Base-by-base conservation (phyloP, 345 rosid genomes). In the Geranium brycei region DNA sequence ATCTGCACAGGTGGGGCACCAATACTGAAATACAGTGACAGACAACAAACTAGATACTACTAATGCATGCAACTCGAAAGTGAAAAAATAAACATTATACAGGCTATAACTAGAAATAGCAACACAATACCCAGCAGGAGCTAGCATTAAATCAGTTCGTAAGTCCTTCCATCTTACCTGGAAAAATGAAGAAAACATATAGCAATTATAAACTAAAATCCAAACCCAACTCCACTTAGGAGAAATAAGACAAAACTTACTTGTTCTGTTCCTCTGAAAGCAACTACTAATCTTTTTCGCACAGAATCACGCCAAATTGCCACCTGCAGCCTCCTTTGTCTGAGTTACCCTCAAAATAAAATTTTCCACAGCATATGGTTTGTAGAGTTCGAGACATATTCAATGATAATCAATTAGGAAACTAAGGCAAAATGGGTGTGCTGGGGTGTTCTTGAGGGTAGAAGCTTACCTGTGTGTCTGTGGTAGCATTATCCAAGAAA, bases 261-360 rank as follows among this genome's bases (percentile, higher is more conserved):
- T 79, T 92, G 96, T 71, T 92, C 98, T 17, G 98, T 92, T 63
- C 98, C 98, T 74, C 98, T 85, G 79, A 92, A 92, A 70, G 98
- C 93, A 68, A 92, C 72, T 64, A 92, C 91, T 62, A 92, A 67
- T 76, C 91, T 82, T 78, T 71, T 86, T 72, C 89, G 75, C 62
- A 82, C 84, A 66, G 79, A 77, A 76, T 92, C 98, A 71, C 91
- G 96, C 98, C 98, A 92, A 67, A 92, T 83, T 72, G 98, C 98
- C 64, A 85, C 89, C 98, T 92, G 81, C 59, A 70, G 66, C 47
- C 66, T 64, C 55, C 63, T 51, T 66, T 28, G 59, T 67, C 62
- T 83, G 40, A 73, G 69, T 73, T 64, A 70, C 58, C 62, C 68
- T 65, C 18, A 64, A 18, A 59, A 63, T 17, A 19, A 8, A 62